These are phyloP conservation scores for Aspergillus uvarum DNA, from an alignment of 2,329 filamentous ascomycete species.

Conservation along the genomic window DNA sequence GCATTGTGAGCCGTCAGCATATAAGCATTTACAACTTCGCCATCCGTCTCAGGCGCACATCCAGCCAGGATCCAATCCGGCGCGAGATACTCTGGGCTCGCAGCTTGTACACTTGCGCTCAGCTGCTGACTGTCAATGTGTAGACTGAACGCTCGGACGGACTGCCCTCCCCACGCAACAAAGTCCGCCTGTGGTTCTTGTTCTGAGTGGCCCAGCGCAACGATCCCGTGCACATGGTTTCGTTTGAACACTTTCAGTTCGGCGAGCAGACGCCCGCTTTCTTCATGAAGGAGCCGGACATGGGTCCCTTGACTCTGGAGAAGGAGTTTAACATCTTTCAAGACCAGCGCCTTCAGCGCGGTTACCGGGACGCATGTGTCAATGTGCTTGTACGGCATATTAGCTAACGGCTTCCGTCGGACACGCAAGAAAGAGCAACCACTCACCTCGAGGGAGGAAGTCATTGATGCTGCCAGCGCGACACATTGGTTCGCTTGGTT, in stretches of 20 bases:
- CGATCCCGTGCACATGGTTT: slow-evolving; percentile 42
- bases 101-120: slow-evolving; percentile 25
- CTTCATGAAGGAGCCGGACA: slow-evolving; percentile 34
- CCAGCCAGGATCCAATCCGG: slow-evolving; percentile 79
- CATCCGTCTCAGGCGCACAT: slow-evolving; percentile 36
- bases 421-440: not conserved
- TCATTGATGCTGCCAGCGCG: slow-evolving; percentile 23
- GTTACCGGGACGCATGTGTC: slow-evolving; percentile 47
- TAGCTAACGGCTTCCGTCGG: slow-evolving; percentile 21
- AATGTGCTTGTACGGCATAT: slow-evolving; percentile 32
- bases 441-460: slow-evolving; percentile 34
- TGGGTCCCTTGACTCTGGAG: slow-evolving; percentile 43
- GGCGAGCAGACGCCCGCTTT: slow-evolving; percentile 28
- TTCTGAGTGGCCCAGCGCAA: slow-evolving; percentile 25
- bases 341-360: slow-evolving; percentile 35
- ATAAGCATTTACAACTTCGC: slow-evolving; percentile 47
- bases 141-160: slow-evolving; percentile 48
- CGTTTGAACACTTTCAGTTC: slow-evolving; percentile 36
- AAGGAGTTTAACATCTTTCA: slow-evolving; percentile 30
- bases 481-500: slow-evolving; percentile 16
- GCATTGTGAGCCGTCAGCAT: slow-evolving; percentile 88
- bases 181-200: slow-evolving; percentile 23
- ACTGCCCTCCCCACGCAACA: slow-evolving; percentile 70
- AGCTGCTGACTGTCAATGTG: slow-evolving; percentile 17
- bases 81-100: slow-evolving; percentile 48